phyloP scores from a whole-genome alignment of 176 grass and related monocot species.

The Aegilops tauschii region DNA sequence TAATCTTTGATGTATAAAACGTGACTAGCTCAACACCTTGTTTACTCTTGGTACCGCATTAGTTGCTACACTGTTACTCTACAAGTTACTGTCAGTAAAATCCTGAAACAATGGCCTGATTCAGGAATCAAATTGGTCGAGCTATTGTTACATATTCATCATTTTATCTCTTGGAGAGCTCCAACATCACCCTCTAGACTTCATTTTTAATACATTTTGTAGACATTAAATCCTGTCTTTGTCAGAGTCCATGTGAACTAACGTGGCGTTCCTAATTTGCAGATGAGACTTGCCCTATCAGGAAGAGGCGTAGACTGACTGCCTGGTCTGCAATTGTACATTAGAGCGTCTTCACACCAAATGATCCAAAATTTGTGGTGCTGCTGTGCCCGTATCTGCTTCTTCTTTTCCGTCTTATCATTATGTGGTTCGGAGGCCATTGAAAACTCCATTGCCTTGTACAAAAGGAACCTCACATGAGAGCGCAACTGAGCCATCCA shows the following conservation, averaged over 20 bases:
- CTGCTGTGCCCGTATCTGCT: conserved; percentile 37
- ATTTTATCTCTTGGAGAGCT: not conserved
- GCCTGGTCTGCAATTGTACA: conserved; percentile 36
- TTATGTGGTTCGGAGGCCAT: conserved; percentile 37
- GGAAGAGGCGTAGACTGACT: not conserved
- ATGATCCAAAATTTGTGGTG: conserved; percentile 28
- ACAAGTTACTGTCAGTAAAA: not conserved
- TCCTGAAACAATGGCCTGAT: conserved; percentile 7
- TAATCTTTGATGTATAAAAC: not conserved
- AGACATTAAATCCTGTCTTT: not conserved
- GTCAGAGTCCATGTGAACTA: conserved; percentile 7
- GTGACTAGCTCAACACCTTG: not conserved
- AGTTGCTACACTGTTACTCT: conserved; percentile 25
- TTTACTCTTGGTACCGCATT: conserved; percentile 2
- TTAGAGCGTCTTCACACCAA: conserved; percentile 28
- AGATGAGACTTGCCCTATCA: conserved; percentile 28
- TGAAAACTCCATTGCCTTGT: conserved; percentile 48
- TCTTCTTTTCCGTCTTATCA: conserved; percentile 6
- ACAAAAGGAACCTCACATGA: conserved; percentile 55
- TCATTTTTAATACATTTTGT: not conserved
- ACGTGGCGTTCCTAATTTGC: conserved; percentile 32
- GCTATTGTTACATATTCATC: not conserved
- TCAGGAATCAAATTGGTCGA: not conserved
- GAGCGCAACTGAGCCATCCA: conserved; percentile 36
- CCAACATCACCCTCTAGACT: not conserved